These are phyloP conservation scores for Chenopodium berlandieri DNA, from an alignment of 148 eudicot species.

Conservation along the genomic window DNA sequence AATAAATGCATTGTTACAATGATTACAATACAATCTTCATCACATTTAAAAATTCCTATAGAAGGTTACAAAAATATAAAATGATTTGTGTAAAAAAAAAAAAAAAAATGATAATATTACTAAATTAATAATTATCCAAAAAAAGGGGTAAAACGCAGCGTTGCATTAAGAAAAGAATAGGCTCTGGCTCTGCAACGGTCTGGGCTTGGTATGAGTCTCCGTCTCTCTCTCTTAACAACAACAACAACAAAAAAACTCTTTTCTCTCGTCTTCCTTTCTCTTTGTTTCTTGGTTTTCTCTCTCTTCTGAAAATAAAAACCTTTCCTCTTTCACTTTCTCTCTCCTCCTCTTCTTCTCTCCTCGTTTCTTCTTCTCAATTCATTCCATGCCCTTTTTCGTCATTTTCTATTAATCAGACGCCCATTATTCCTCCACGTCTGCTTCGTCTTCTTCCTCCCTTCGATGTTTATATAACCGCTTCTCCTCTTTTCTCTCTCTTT, in stretches of 20 bases:
- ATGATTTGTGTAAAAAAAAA: too few species aligned
- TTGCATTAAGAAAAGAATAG: neutral
- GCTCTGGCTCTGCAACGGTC: constrained; percentile 9
- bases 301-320: neutral
- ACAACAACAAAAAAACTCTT: neutral
- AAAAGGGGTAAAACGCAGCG: neutral
- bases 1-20: too few species aligned
- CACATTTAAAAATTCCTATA: too few species aligned
- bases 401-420: constrained; percentile 30
- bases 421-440: constrained; percentile 35
- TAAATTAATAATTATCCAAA: too few species aligned
- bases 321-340: neutral
- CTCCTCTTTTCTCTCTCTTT: constrained; percentile 6
- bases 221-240: neutral
- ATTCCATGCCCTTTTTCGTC: neutral
- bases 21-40: too few species aligned
- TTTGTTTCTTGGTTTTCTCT: neutral
- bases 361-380: neutral
- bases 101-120: too few species aligned
- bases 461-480: constrained; percentile 17
- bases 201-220: neutral
- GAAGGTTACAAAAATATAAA: too few species aligned
- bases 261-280: neutral
- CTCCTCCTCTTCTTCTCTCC: neutral
- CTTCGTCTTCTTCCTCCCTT: constrained; percentile 34